Evolutionary conservation across 192 early-diverging fungal species (phyloP).

Genomic region (Coemansia sp.): DNA sequence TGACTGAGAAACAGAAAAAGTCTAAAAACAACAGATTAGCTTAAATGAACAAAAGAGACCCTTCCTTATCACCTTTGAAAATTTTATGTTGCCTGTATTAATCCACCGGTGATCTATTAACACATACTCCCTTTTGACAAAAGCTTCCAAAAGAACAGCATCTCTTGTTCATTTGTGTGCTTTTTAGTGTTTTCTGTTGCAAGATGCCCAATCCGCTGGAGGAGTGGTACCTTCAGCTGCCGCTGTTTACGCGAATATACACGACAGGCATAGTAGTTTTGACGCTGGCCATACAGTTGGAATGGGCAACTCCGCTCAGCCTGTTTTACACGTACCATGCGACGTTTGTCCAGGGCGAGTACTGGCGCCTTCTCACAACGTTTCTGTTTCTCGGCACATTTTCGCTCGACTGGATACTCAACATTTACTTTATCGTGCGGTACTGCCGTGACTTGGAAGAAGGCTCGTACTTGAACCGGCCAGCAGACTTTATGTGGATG

Average conservation of each 20-base stretch:
- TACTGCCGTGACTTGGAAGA: constrained; percentile 94
- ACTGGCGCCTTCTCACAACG: constrained; percentile 88
- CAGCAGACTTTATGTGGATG: constrained; percentile 93
- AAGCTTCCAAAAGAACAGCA: background rate
- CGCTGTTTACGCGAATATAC: constrained; percentile 82
- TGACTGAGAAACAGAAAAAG: background rate
- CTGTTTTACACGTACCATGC: constrained; percentile 78
- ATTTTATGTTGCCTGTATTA: background rate
- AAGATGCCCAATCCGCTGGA: constrained; percentile 65
- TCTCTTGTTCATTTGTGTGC: background rate
- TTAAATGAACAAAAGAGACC: background rate
- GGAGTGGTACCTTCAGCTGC: constrained; percentile 90
- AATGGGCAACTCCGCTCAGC: constrained; percentile 75
- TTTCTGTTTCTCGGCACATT: constrained; percentile 93
- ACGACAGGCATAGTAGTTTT: constrained; percentile 73
- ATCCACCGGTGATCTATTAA: background rate
- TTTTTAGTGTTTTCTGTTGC: background rate
- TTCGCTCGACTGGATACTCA: constrained; percentile 89
- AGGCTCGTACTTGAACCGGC: constrained; percentile 83
- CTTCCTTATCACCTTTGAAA: background rate
- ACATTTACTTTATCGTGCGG: constrained; percentile 86
- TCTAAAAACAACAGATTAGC: background rate
- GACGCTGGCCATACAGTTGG: constrained; percentile 85
- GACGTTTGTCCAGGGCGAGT: constrained; percentile 73
- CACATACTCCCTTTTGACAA: background rate